phyloP scores from a whole-genome alignment of 2,329 filamentous ascomycete genomes.

The Fusarium guadeloupense region DNA sequence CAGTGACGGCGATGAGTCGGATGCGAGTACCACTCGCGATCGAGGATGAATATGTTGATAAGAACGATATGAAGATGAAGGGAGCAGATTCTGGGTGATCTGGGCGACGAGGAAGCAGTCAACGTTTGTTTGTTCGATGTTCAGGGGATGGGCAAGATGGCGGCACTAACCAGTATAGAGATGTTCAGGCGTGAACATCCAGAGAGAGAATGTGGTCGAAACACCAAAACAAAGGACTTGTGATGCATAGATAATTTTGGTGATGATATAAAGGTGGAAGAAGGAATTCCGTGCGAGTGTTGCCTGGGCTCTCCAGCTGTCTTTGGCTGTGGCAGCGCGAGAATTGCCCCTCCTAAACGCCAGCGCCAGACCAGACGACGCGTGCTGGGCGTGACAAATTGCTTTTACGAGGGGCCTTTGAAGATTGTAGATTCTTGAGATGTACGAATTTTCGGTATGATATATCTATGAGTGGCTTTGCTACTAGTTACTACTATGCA shows the following conservation, averaged over 20 bases:
- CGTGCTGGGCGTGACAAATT: too few species aligned
- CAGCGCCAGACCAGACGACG: neutral
- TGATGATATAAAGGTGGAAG: neutral
- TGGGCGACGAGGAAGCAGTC: neutral
- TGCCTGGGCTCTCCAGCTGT: neutral
- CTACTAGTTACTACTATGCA: too few species aligned
- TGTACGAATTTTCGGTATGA: neutral
- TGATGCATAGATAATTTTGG: neutral
- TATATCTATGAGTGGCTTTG: neutral
- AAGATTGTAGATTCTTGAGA: accelerated
- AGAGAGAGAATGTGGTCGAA: neutral
- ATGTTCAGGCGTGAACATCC: slow-evolving; percentile 9
- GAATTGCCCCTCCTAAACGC: neutral
- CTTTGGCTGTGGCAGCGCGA: neutral
- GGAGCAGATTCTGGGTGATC: neutral
- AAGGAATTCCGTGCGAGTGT: neutral
- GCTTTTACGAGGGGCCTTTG: accelerated
- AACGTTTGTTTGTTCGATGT: neutral
- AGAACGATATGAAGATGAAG: neutral
- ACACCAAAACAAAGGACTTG: neutral
- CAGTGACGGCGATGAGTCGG: neutral
- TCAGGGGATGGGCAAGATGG: slow-evolving; percentile 1
- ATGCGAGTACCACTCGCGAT: too few species aligned
- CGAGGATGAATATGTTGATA: neutral
- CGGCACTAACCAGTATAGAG: slow-evolving; percentile 8